Evolutionary conservation across 257 asterid genomes (phyloP).

Genomic region (Jaltomata sinuosa): DNA sequence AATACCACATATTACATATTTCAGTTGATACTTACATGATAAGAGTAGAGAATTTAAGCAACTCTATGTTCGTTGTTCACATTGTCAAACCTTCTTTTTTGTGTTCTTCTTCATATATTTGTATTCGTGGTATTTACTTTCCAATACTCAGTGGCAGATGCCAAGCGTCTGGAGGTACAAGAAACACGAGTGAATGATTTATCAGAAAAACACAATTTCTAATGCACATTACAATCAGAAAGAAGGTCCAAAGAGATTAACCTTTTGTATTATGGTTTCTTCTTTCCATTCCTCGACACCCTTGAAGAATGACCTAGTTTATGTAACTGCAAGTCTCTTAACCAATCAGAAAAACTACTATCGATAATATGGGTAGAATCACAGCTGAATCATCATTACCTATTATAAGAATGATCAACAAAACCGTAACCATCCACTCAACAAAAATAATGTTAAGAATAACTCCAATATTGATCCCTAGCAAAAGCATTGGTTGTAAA

Average conservation of each 20-base stretch:
- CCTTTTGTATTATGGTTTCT: conserved; percentile 44
- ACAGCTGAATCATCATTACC: conserved; percentile 12
- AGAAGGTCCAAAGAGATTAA: neutral
- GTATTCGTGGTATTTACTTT: too few relatives aligned
- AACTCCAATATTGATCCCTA: conserved; percentile 54
- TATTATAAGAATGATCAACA: conserved; percentile 46
- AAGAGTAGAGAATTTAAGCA: neutral
- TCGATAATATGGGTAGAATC: neutral
- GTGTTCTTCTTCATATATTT: neutral
- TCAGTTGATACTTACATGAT: neutral
- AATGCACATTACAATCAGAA: neutral
- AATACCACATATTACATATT: neutral
- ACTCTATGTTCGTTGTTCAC: too few relatives aligned
- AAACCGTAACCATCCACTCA: conserved; percentile 54
- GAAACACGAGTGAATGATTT: neutral
- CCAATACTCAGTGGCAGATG: conserved; percentile 34
- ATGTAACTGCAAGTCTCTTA: conserved; percentile 9
- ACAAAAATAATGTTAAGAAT: conserved; percentile 43
- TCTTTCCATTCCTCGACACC: conserved; percentile 58
- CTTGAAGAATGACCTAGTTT: conserved; percentile 47
- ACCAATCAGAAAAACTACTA: neutral
- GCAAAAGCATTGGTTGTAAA: conserved; percentile 55
- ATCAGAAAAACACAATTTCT: neutral
- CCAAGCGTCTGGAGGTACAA: conserved; percentile 17
- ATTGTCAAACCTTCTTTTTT: neutral